A percentile compares a stretch with the other conserved stretches of the same genome.
phyloP scores from a whole-genome alignment of 257 asterid genomes.

The Solanum sejunctum region DNA sequence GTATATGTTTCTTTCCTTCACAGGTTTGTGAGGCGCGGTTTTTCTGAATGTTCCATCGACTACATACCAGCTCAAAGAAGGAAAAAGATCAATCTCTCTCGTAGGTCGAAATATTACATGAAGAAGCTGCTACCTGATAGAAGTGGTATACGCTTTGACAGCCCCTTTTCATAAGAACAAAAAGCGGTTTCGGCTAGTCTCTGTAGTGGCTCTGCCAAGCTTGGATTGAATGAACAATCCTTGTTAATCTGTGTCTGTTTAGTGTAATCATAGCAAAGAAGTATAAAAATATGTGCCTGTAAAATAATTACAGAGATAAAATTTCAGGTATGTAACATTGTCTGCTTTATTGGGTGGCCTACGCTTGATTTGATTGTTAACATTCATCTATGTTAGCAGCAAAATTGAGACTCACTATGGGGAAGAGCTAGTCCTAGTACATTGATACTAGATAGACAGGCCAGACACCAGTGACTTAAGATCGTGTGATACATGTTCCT shows the following conservation, averaged over 20 bases:
- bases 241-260: not conserved
- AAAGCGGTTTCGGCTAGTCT: not conserved
- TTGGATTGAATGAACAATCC: not conserved
- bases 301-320: not conserved
- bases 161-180: slow-evolving; percentile 18
- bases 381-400: not conserved
- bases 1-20: not conserved
- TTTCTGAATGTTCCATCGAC: slow-evolving; percentile 63
- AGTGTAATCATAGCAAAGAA: not conserved
- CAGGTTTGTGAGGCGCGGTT: slow-evolving; percentile 98
- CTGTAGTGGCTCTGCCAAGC: not conserved
- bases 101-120: slow-evolving; percentile 75
- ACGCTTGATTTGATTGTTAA: not conserved
- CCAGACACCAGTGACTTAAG: too few relatives aligned
- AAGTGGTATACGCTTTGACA: slow-evolving; percentile 56
- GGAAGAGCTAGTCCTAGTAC: too few relatives aligned
- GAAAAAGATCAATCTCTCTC: slow-evolving; percentile 63
- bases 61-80: slow-evolving; percentile 61
- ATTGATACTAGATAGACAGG: too few relatives aligned
- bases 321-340: not conserved
- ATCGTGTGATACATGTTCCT: too few relatives aligned
- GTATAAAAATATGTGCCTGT: not conserved
- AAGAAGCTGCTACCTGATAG: slow-evolving; percentile 63
- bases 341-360: not conserved
- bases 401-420: too few relatives aligned